A percentile compares a stretch with the other conserved stretches of the same genome.
These are phyloP conservation scores for Leccinum uliginosum DNA, from an alignment of 768 basidiomycete genomes.

Conservation along the genomic window DNA sequence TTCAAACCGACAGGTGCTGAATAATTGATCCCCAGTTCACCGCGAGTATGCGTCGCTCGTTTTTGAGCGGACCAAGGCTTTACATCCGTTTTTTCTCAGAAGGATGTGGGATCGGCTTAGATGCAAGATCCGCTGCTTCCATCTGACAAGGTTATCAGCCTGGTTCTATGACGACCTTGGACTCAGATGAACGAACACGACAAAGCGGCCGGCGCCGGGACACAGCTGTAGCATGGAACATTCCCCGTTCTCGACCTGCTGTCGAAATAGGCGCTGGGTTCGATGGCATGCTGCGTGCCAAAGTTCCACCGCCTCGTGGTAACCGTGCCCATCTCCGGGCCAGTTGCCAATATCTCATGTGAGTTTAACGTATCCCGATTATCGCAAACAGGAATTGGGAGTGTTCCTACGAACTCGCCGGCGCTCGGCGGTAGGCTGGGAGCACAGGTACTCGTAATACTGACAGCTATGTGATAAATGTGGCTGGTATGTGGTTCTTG, in stretches of 20 bases:
- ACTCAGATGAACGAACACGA: background rate
- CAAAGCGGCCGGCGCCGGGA: background rate
- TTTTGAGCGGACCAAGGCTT: background rate
- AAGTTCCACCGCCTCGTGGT: background rate
- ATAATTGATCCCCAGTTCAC: background rate
- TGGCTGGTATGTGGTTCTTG: conserved; percentile 13
- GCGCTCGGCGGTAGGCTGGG: background rate
- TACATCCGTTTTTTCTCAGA: background rate
- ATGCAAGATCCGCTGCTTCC: background rate
- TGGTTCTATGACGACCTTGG: background rate
- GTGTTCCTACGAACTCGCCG: background rate
- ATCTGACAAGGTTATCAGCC: background rate
- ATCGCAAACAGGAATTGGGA: background rate
- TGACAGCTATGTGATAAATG: conserved; percentile 2
- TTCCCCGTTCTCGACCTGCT: background rate
- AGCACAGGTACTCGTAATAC: background rate
- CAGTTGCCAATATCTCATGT: background rate
- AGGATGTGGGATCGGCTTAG: background rate
- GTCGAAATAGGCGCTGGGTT: background rate
- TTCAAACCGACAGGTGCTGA: background rate
- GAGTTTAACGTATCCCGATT: background rate
- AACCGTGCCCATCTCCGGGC: background rate
- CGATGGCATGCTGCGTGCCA: background rate
- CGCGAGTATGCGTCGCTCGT: background rate
- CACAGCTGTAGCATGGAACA: background rate